Conservation (phyloP, 176 grass and related monocot genomes). For the Cenchrus americanus region DNA sequence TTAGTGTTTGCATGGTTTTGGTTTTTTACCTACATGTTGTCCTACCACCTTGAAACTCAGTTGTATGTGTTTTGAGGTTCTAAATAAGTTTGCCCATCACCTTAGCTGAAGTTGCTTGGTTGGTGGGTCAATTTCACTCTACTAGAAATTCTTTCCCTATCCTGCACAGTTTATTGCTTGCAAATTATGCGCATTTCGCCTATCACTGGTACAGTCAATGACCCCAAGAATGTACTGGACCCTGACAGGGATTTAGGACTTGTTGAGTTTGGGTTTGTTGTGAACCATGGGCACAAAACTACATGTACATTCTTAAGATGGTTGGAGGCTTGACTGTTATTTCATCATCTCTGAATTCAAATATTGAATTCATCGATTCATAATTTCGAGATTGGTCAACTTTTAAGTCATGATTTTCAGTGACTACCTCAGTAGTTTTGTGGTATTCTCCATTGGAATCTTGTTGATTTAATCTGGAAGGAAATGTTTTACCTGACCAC, state of each 20-base stretch:
- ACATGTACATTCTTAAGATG: background rate
- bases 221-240: background rate
- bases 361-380: background rate
- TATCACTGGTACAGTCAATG: background rate
- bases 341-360: background rate
- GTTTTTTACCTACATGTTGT: constrained; percentile 23
- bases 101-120: background rate
- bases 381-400: background rate
- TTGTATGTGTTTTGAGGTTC: background rate
- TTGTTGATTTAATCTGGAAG: constrained; percentile 18
- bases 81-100: constrained; percentile 16
- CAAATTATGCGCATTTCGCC: background rate
- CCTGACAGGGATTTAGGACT: constrained; percentile 5
- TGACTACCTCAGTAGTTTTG: background rate
- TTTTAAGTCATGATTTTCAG: constrained; percentile 4
- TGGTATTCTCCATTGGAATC: background rate
- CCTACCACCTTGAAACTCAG: constrained; percentile 4
- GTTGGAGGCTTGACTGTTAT: background rate
- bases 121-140: background rate
- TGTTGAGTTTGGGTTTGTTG: background rate
- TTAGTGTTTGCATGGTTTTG: constrained; percentile 18
- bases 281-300: background rate
- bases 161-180: constrained; percentile 16
- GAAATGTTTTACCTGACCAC: background rate
- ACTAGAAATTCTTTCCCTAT: constrained; percentile 14